A percentile compares a stretch with the other conserved stretches of the same genome.
These are phyloP conservation scores for Boletus vermiculosoides DNA, from an alignment of 768 basidiomycete genomes.

Conservation along the genomic window DNA sequence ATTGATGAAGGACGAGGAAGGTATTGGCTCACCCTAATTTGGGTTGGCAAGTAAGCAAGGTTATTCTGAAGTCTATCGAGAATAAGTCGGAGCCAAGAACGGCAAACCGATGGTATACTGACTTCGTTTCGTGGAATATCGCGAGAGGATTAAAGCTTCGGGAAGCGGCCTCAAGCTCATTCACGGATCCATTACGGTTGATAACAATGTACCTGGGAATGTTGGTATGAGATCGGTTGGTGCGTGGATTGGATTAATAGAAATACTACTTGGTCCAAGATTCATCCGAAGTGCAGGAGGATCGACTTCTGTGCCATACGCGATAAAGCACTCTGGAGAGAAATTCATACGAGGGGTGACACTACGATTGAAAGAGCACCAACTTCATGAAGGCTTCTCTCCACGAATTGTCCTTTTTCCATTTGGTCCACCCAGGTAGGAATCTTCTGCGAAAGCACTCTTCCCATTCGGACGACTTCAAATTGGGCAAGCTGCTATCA, in stretches of 20 bases:
- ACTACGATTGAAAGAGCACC: slow-evolving; percentile 23
- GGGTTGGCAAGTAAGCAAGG: slow-evolving; percentile 63
- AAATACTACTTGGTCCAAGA: slow-evolving; percentile 72
- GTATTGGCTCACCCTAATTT: slow-evolving; percentile 52
- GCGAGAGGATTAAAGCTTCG: slow-evolving; percentile 63
- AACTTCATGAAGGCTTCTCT: slow-evolving; percentile 66
- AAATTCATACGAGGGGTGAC: slow-evolving; percentile 8
- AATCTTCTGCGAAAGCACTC: slow-evolving; percentile 71
- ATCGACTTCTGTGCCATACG: slow-evolving; percentile 65
- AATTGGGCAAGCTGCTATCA: slow-evolving; percentile 65
- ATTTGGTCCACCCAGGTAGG: slow-evolving; percentile 72
- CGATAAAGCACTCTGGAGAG: slow-evolving; percentile 54
- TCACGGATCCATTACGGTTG: slow-evolving; percentile 74
- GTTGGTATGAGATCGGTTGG: background rate
- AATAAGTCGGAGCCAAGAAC: slow-evolving; percentile 2
- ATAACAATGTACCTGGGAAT: slow-evolving; percentile 63
- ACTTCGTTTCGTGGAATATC: slow-evolving; percentile 81
- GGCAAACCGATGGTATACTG: slow-evolving; percentile 16
- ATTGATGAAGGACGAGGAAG: slow-evolving; percentile 4
- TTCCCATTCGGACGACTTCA: slow-evolving; percentile 68
- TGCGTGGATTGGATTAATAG: background rate
- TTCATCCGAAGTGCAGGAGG: slow-evolving; percentile 75
- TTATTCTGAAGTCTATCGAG: slow-evolving; percentile 64
- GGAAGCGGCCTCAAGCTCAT: slow-evolving; percentile 65
- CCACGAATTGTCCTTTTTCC: slow-evolving; percentile 65